Conservation (phyloP, 1,284 basidiomycete genomes). For the Apiotrichum porosum region DNA sequence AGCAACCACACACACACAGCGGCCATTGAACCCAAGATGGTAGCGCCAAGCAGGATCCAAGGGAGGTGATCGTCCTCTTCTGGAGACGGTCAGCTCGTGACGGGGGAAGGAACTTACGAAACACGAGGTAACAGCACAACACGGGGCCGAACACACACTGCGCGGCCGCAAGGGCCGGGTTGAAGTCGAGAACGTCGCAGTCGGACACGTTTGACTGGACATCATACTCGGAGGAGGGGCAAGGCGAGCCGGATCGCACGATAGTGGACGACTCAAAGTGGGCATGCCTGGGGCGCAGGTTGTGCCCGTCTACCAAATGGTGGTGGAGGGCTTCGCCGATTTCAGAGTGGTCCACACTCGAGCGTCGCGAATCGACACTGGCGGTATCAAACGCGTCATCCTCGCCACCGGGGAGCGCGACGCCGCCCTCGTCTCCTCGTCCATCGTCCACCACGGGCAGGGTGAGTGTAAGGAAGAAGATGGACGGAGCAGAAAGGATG, state of each 20-base stretch:
- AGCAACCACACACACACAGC: slow-evolving; percentile 60
- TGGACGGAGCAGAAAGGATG: slow-evolving; percentile 77
- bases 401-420: slow-evolving; percentile 34
- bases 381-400: slow-evolving; percentile 49
- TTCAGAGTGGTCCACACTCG: not conserved
- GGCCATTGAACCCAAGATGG: slow-evolving; percentile 54
- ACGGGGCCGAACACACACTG: slow-evolving; percentile 76
- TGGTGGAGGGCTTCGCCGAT: slow-evolving; percentile 37
- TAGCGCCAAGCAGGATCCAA: slow-evolving; percentile 59
- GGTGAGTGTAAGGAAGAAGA: slow-evolving; percentile 79
- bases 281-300: slow-evolving; percentile 4
- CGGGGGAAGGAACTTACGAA: slow-evolving; percentile 52
- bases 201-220: slow-evolving; percentile 10
- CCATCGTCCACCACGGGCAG: slow-evolving; percentile 72
- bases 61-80: slow-evolving; percentile 56
- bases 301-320: slow-evolving; percentile 34
- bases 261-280: not conserved
- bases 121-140: slow-evolving; percentile 67
- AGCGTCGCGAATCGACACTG: not conserved
- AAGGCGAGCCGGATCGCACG: not conserved
- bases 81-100: slow-evolving; percentile 34
- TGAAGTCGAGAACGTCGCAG: slow-evolving; percentile 55
- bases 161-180: slow-evolving; percentile 71
- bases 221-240: slow-evolving; percentile 3
- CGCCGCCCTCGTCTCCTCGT: slow-evolving; percentile 34